phyloP scores from a whole-genome alignment of 345 rosid species.

The Moricandia moricandioides region DNA sequence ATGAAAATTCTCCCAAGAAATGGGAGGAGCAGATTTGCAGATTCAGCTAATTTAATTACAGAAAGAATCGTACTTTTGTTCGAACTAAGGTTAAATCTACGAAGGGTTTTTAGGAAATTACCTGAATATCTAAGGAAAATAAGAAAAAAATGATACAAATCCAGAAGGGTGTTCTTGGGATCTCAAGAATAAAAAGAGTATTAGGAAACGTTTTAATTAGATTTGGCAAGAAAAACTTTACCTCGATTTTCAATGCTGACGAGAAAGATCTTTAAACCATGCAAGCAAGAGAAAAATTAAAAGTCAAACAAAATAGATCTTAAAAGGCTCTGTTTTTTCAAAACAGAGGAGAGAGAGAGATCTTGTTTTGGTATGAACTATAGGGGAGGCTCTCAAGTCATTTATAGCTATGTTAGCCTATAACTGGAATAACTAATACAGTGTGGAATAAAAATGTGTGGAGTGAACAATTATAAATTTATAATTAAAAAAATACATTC shows the following conservation, averaged over 20 bases:
- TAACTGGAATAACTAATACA: background rate
- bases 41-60: background rate
- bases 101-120: background rate
- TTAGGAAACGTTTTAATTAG: background rate
- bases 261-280: constrained; percentile 5
- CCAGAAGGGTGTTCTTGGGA: constrained; percentile 37
- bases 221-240: background rate
- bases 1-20: background rate
- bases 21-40: background rate
- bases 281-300: background rate
- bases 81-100: background rate
- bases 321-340: background rate
- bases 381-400: background rate
- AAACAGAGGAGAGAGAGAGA: background rate
- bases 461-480: background rate
- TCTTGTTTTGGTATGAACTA: constrained; percentile 4
- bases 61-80: background rate
- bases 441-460: background rate
- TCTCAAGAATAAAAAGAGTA: background rate
- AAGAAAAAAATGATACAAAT: background rate
- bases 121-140: constrained; percentile 5
- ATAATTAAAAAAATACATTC: too few species aligned
- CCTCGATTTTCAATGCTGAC: constrained; percentile 24
- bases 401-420: background rate
- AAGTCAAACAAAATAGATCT: constrained; percentile 9